A percentile compares a stretch with the other conserved stretches of the same genome.
phyloP scores from a whole-genome alignment of 208 protist species.

The Leishmania gerbilli region DNA sequence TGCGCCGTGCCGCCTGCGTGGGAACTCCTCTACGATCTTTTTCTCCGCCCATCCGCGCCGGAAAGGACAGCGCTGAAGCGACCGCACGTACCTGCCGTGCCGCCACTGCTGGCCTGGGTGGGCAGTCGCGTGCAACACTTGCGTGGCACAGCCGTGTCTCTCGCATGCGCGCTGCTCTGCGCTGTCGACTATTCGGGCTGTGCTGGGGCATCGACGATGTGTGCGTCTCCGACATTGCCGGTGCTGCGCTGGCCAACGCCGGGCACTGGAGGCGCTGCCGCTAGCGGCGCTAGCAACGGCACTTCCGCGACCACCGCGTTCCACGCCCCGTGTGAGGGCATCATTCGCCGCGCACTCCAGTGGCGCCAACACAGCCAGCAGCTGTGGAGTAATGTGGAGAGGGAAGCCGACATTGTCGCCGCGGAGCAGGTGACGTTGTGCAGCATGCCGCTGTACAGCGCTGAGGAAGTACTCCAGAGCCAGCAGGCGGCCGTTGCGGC shows the following conservation, averaged over 20 bases:
- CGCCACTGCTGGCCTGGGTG: conserved; percentile 4
- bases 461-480: conserved; percentile 12
- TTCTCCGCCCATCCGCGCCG: conserved; percentile 1
- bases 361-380: conserved; percentile 2
- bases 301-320: neutral
- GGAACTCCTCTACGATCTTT: conserved; percentile 23
- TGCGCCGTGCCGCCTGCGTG: conserved; percentile 20
- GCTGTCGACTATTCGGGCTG: neutral
- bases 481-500: conserved; percentile 9
- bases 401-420: conserved; percentile 8
- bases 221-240: neutral
- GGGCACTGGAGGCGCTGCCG: neutral
- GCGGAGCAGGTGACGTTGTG: conserved; percentile 26
- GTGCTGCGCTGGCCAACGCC: neutral
- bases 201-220: no score
- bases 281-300: neutral
- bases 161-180: conserved; percentile 9
- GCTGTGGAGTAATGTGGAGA: conserved; percentile 12
- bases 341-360: conserved; percentile 6
- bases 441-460: conserved; percentile 16
- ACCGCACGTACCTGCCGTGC: neutral
- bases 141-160: neutral
- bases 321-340: neutral
- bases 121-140: neutral
- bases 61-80: neutral